These are phyloP conservation scores for Xylaria cubensis DNA, from an alignment of 495 filamentous ascomycete species.

Conservation along the genomic window DNA sequence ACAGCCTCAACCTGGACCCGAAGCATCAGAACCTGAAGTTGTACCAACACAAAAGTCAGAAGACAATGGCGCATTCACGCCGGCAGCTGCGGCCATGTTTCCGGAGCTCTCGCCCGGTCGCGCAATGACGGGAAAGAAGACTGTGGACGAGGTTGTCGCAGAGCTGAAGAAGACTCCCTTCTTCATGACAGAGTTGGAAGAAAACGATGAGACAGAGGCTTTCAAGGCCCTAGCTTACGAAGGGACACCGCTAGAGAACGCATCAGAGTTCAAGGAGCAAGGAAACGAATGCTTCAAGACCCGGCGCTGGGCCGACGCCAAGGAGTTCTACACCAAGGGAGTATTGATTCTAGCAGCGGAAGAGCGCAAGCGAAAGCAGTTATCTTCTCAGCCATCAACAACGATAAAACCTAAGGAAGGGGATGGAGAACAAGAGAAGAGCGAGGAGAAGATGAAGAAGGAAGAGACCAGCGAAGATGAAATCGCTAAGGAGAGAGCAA, in stretches of 20 bases:
- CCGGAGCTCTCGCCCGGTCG: slow-evolving; percentile 64
- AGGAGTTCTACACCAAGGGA: slow-evolving; percentile 89
- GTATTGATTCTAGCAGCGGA: slow-evolving; percentile 69
- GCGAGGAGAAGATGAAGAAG: slow-evolving; percentile 36
- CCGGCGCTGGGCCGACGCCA: slow-evolving; percentile 80
- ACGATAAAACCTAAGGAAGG: slow-evolving; percentile 44
- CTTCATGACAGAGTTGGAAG: slow-evolving; percentile 93
- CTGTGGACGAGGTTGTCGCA: slow-evolving; percentile 71
- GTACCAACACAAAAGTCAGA: slow-evolving; percentile 25
- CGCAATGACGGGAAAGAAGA: slow-evolving; percentile 65
- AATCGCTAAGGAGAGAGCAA: slow-evolving; percentile 58
- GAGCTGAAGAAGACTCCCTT: slow-evolving; percentile 84
- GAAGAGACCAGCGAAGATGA: slow-evolving; percentile 52
- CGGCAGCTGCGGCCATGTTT: slow-evolving; percentile 32
- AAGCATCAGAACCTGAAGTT: slow-evolving; percentile 37
- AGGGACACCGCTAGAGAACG: slow-evolving; percentile 83
- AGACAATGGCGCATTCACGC: slow-evolving; percentile 18
- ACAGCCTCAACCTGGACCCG: slow-evolving; percentile 34
- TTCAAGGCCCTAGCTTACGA: slow-evolving; percentile 90
- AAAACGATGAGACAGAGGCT: slow-evolving; percentile 84
- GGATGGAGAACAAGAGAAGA: slow-evolving; percentile 25
- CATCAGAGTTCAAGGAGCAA: slow-evolving; percentile 78
- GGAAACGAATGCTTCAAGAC: slow-evolving; percentile 85
- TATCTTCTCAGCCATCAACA: slow-evolving; percentile 18
- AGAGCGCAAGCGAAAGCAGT: slow-evolving; percentile 51